These are phyloP conservation scores for Diaporthe citri DNA, from an alignment of 2,329 filamentous ascomycete genomes.

Conservation along the genomic window DNA sequence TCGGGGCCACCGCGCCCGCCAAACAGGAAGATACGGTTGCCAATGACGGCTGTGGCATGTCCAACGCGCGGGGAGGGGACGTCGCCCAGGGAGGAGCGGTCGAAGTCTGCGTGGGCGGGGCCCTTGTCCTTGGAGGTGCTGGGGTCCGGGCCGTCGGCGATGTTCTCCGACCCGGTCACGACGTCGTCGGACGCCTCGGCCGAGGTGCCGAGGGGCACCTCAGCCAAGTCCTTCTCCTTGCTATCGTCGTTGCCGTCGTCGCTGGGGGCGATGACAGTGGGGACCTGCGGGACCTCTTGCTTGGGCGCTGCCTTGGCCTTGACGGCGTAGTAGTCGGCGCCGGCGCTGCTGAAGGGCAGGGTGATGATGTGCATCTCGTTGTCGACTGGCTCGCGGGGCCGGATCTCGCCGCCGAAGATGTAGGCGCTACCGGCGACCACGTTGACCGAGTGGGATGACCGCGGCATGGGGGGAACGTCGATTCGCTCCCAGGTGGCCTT, in stretches of 20 bases:
- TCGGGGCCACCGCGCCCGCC: slow-evolving; percentile 80
- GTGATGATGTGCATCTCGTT: slow-evolving; percentile 78
- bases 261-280: slow-evolving; percentile 44
- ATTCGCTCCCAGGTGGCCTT: slow-evolving; percentile 74
- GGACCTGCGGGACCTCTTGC: slow-evolving; percentile 38
- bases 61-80: slow-evolving; percentile 79
- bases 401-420: slow-evolving; percentile 82
- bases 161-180: slow-evolving; percentile 36
- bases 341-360: slow-evolving; percentile 68
- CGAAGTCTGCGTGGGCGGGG: slow-evolving; percentile 38
- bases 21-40: slow-evolving; percentile 82
- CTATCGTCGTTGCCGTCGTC: slow-evolving; percentile 41
- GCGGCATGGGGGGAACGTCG: slow-evolving; percentile 67
- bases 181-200: slow-evolving; percentile 10
- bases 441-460: slow-evolving; percentile 81
- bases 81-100: slow-evolving; percentile 49
- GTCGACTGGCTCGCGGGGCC: slow-evolving; percentile 73
- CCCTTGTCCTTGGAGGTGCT: slow-evolving; percentile 55
- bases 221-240: slow-evolving; percentile 50
- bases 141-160: slow-evolving; percentile 34
- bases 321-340: slow-evolving; percentile 71
- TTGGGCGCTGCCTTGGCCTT: slow-evolving; percentile 58
- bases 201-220: slow-evolving; percentile 41
- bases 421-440: slow-evolving; percentile 67
- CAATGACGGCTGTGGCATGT: slow-evolving; percentile 76